Conservation (phyloP, 805 yeast genomes). For the Kluyveromyces wickerhamii region DNA sequence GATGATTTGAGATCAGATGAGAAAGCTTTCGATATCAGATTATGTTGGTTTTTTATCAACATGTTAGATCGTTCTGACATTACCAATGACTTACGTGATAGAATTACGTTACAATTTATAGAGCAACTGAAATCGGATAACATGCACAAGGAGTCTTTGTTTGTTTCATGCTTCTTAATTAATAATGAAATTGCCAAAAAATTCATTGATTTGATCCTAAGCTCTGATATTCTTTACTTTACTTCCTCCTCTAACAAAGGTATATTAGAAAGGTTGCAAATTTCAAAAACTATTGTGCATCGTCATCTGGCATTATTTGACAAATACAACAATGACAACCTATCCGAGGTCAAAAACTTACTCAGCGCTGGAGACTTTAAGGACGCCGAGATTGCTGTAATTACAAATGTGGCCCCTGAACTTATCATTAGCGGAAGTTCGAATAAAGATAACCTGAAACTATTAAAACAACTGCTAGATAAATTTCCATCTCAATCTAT, state of each 20-base stretch:
- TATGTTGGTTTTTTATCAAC: constrained; percentile 47
- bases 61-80: constrained; percentile 34
- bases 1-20: constrained; percentile 10
- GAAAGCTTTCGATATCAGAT: constrained; percentile 28
- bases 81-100: constrained; percentile 29
- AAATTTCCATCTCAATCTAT: constrained; percentile 38
- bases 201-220: constrained; percentile 30
- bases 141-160: constrained; percentile 52
- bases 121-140: constrained; percentile 42
- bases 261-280: constrained; percentile 33
- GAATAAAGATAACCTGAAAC: constrained; percentile 27
- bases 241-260: constrained; percentile 5
- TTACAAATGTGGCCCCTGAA: constrained; percentile 61
- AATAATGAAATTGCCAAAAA: constrained; percentile 39
- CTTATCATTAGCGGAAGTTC: constrained; percentile 41
- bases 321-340: constrained; percentile 40
- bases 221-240: constrained; percentile 20
- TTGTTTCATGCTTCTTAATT: constrained; percentile 49
- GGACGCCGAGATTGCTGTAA: constrained; percentile 55
- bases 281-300: constrained; percentile 43
- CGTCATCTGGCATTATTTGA: constrained; percentile 56
- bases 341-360: constrained; percentile 54
- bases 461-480: constrained; percentile 32
- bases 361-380: constrained; percentile 51
- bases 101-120: constrained; percentile 38